A percentile compares a stretch with the other conserved stretches of the same genome.
Evolutionary conservation across 202 grass and related monocot genomes (phyloP).

Genomic region (Alloteropsis angusta): DNA sequence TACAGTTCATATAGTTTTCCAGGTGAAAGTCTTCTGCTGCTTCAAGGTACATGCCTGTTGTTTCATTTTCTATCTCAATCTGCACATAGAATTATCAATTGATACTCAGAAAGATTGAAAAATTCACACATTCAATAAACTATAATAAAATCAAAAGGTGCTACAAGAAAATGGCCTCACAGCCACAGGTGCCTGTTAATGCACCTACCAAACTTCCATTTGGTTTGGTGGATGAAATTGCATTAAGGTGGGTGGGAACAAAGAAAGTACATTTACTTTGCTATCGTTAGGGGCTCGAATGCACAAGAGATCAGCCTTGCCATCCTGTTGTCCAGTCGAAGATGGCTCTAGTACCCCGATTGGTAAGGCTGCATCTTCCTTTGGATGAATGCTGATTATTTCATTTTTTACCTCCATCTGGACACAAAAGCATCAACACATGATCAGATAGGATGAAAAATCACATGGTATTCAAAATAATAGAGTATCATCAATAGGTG

Average conservation of each 20-base stretch:
- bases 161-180: background rate
- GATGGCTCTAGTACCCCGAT: background rate
- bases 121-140: background rate
- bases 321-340: background rate
- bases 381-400: background rate
- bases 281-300: background rate
- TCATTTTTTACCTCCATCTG: background rate
- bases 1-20: constrained; percentile 5
- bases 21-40: background rate
- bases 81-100: background rate
- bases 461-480: background rate
- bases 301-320: background rate
- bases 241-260: background rate
- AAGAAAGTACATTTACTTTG: background rate
- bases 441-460: background rate
- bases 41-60: background rate
- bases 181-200: background rate
- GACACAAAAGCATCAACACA: constrained; percentile 12
- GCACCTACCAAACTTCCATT: background rate
- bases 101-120: background rate
- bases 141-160: background rate
- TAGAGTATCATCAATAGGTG: background rate
- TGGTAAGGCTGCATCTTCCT: background rate
- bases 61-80: background rate
- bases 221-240: background rate